A percentile compares a stretch with the other conserved stretches of the same genome.
These are phyloP conservation scores for Colletotrichum simmondsii DNA, from an alignment of 2,329 filamentous ascomycete genomes.

Conservation along the genomic window DNA sequence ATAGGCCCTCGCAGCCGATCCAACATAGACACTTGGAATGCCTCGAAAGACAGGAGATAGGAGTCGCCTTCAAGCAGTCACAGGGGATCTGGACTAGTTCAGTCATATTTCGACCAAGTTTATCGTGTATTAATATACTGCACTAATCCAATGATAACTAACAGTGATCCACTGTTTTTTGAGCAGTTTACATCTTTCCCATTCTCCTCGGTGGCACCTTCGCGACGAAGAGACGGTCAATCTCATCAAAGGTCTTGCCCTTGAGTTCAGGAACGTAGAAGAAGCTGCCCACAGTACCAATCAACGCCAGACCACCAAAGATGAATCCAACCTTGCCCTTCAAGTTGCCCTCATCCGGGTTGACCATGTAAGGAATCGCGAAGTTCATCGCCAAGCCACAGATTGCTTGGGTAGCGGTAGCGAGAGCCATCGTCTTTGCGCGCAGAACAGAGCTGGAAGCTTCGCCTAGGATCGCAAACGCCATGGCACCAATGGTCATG, in stretches of 20 bases:
- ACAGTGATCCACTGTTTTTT: no score
- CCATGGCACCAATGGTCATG: slow-evolving; percentile 46
- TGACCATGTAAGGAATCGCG: slow-evolving; percentile 41
- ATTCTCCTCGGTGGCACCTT: slow-evolving; percentile 19
- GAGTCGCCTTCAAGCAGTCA: not conserved
- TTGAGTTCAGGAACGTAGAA: slow-evolving; percentile 39
- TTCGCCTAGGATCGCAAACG: slow-evolving; percentile 64
- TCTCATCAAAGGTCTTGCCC: slow-evolving; percentile 38
- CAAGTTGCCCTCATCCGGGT: slow-evolving; percentile 42
- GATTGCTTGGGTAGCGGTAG: slow-evolving; percentile 52
- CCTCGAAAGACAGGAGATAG: not conserved
- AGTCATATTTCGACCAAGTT: no score
- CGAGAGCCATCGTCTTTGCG: slow-evolving; percentile 56
- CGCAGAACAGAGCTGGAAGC: slow-evolving; percentile 55
- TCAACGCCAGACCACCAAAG: slow-evolving; percentile 32
- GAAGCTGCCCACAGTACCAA: slow-evolving; percentile 37
- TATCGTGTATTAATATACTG: no score
- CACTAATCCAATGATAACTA: no score
- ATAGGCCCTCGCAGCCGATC: not conserved
- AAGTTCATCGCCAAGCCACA: slow-evolving; percentile 46
- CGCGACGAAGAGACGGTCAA: slow-evolving; percentile 43
- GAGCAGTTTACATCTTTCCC: not conserved
- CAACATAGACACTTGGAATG: not conserved
- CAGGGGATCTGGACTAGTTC: no score
- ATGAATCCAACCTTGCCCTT: slow-evolving; percentile 44